Conservation (phyloP, 306 rosid genomes). For the Glycine latifolia region DNA sequence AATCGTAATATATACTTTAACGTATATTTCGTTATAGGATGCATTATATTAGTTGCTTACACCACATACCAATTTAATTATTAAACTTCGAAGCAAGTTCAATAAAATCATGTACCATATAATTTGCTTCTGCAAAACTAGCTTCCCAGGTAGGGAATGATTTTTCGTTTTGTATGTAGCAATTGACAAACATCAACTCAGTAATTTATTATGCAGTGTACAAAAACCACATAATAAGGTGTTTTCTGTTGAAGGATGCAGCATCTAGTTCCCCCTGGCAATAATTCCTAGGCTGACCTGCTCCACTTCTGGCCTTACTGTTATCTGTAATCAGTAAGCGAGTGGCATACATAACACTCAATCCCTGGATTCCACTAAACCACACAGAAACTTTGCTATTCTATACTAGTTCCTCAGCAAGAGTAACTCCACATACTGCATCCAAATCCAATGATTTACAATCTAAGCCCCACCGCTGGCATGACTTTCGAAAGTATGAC, state of each 20-base stretch:
- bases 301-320: constrained; percentile 43
- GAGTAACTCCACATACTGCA: constrained; percentile 49
- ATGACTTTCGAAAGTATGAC: constrained; percentile 34
- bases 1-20: too few relatives aligned
- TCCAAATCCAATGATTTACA: constrained; percentile 45
- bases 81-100: not conserved
- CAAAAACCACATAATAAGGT: constrained; percentile 40
- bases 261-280: constrained; percentile 36
- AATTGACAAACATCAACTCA: constrained; percentile 30
- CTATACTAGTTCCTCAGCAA: constrained; percentile 49
- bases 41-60: not conserved
- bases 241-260: constrained; percentile 41
- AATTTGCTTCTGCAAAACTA: not conserved
- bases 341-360: constrained; percentile 36
- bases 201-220: constrained; percentile 12
- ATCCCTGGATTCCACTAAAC: constrained; percentile 39
- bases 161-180: not conserved
- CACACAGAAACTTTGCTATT: constrained; percentile 47
- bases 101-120: constrained; percentile 6
- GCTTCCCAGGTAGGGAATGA: not conserved
- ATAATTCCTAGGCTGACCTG: constrained; percentile 34
- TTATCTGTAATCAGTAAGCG: constrained; percentile 23
- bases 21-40: too few relatives aligned
- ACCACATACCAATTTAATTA: not conserved
- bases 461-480: constrained; percentile 42